These are phyloP conservation scores for Pinus albicaulis DNA, from an alignment of 75 land plant species.

Conservation along the genomic window DNA sequence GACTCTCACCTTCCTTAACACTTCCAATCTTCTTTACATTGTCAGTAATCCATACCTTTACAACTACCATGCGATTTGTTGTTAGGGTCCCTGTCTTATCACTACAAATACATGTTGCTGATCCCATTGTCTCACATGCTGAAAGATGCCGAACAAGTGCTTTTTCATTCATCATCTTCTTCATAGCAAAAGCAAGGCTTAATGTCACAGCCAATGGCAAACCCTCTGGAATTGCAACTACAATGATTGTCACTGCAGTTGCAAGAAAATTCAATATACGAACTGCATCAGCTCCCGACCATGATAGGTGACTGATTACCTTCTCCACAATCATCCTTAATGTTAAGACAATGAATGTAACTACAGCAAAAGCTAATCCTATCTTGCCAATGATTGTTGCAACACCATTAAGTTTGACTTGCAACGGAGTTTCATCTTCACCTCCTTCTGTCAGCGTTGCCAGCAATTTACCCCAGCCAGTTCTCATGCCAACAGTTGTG, in stretches of 20 bases:
- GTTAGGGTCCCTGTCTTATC: conserved; percentile 97
- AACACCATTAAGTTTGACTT: conserved; percentile 85
- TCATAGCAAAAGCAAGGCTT: conserved; percentile 98
- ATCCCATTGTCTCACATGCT: conserved; percentile 99
- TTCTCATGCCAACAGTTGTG: conserved; percentile 90
- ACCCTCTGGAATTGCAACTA: conserved; percentile 99
- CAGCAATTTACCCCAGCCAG: conserved; percentile 91
- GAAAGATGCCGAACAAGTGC: conserved; percentile 91
- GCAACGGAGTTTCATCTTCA: conserved; percentile 88
- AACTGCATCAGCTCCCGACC: conserved; percentile 63
- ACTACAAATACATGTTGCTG: conserved; percentile 87
- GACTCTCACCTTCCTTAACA: conserved; percentile 13
- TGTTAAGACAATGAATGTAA: conserved; percentile 74
- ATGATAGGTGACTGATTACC: conserved; percentile 27
- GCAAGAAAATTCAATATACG: conserved; percentile 75
- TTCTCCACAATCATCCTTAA: conserved; percentile 46
- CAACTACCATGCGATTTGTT: conserved; percentile 92
- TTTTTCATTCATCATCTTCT: conserved; percentile 97
- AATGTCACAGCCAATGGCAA: conserved; percentile 95
- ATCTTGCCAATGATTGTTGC: conserved; percentile 86
- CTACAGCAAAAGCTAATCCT: conserved; percentile 70
- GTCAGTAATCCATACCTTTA: conserved; percentile 70
- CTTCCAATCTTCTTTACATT: conserved; percentile 33
- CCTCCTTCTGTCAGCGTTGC: conserved; percentile 88
- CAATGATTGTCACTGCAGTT: conserved; percentile 87